A percentile compares a stretch with the other conserved stretches of the same genome.
Evolutionary conservation across 1,139 yeast species (phyloP).

Genomic region (Trichomonascaceae sp.): DNA sequence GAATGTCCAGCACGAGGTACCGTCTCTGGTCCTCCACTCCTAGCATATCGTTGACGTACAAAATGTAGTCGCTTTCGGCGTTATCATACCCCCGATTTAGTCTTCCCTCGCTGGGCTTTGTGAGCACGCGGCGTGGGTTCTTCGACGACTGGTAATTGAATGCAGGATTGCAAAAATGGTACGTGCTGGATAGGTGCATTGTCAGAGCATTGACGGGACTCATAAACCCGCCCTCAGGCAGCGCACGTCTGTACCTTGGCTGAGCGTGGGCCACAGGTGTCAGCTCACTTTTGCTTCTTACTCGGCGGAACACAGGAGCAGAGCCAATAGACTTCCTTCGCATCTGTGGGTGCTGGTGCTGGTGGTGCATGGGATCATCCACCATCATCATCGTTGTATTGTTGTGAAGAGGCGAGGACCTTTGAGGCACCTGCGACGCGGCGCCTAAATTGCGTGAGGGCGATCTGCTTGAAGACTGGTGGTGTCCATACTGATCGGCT

Average conservation of each 20-base stretch:
- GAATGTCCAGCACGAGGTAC: constrained; percentile 74
- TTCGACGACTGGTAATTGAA: constrained; percentile 75
- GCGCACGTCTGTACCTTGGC: constrained; percentile 72
- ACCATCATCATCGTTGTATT: no score
- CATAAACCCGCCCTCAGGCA: constrained; percentile 62
- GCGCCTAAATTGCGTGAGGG: no score
- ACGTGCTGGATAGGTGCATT: constrained; percentile 63
- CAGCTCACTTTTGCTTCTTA: constrained; percentile 40
- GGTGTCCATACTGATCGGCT: no score
- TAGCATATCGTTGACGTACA: constrained; percentile 85
- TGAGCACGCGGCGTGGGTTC: constrained; percentile 82
- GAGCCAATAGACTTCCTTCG: constrained; percentile 20
- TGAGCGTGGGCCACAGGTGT: constrained; percentile 48
- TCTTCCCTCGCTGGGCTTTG: constrained; percentile 82
- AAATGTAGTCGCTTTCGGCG: constrained; percentile 76
- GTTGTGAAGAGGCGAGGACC: no score
- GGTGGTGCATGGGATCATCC: no score
- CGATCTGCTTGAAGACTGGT: no score
- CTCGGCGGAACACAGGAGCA: constrained; percentile 33
- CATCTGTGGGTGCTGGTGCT: constrained; percentile 3
- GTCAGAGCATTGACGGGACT: constrained; percentile 85
- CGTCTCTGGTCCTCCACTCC: constrained; percentile 73
- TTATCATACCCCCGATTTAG: constrained; percentile 80
- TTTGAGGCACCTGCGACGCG: no score
- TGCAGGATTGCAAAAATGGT: constrained; percentile 74